These are phyloP conservation scores for Saturnispora silvae DNA, from an alignment of 805 yeast species.

Conservation along the genomic window DNA sequence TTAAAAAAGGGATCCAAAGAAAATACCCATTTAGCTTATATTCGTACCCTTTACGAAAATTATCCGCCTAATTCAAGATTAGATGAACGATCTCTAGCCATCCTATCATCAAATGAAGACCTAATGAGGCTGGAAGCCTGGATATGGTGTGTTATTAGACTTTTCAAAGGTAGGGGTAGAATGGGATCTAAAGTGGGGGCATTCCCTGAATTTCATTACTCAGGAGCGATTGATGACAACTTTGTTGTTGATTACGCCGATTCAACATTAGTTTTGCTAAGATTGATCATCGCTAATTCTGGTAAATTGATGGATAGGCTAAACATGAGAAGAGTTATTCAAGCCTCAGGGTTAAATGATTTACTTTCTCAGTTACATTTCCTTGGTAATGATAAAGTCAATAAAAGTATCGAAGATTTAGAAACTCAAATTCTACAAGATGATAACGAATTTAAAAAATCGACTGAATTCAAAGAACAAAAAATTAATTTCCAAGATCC, in stretches of 20 bases:
- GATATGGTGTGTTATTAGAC: slow-evolving; percentile 24
- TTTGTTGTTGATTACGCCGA: slow-evolving; percentile 46
- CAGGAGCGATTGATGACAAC: slow-evolving; percentile 46
- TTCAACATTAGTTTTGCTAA: slow-evolving; percentile 39
- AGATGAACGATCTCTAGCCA: slow-evolving; percentile 21
- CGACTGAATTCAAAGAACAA: slow-evolving; percentile 28
- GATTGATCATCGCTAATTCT: slow-evolving; percentile 35
- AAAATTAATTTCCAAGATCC: slow-evolving; percentile 61
- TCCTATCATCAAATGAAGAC: slow-evolving; percentile 18
- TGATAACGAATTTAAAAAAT: slow-evolving; percentile 29
- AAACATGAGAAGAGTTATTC: slow-evolving; percentile 36
- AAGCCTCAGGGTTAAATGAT: slow-evolving; percentile 31
- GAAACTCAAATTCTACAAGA: slow-evolving; percentile 33
- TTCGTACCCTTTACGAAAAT: slow-evolving; percentile 18
- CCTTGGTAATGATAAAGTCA: slow-evolving; percentile 32
- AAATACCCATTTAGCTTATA: slow-evolving; percentile 25
- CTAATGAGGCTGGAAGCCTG: slow-evolving; percentile 26
- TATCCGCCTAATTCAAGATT: slow-evolving; percentile 14
- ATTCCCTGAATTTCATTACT: slow-evolving; percentile 60
- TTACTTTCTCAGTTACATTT: slow-evolving; percentile 29
- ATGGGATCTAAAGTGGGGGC: slow-evolving; percentile 91
- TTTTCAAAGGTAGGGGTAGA: slow-evolving; percentile 61
- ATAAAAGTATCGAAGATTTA: slow-evolving; percentile 33
- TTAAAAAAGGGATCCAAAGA: slow-evolving; percentile 23
- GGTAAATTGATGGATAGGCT: slow-evolving; percentile 31